A percentile compares a stretch with the other conserved stretches of the same genome.
These are phyloP conservation scores for Epichloe hybrida DNA, from an alignment of 2,329 filamentous ascomycete species.

Conservation along the genomic window DNA sequence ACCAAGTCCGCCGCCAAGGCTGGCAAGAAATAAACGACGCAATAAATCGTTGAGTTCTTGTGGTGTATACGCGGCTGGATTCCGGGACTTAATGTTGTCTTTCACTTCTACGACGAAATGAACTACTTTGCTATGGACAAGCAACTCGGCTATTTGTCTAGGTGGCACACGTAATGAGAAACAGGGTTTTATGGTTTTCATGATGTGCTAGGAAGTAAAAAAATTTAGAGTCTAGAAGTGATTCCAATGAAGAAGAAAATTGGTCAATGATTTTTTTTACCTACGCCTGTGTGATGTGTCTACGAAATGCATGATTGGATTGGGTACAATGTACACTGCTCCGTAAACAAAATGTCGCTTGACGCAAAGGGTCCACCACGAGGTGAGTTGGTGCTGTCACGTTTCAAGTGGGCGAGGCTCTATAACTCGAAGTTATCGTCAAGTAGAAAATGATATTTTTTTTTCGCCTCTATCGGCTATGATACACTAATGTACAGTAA, in stretches of 20 bases:
- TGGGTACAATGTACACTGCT: not conserved
- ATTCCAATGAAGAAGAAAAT: slow-evolving; percentile 13
- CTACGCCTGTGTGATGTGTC: not conserved
- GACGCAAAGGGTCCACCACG: too few species aligned
- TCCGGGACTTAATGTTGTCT: slow-evolving; percentile 17
- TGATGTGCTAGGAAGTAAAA: slow-evolving; percentile 29
- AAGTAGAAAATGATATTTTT: too few species aligned
- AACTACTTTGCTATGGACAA: slow-evolving; percentile 31
- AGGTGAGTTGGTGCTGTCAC: too few species aligned
- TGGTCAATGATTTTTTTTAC: not conserved
- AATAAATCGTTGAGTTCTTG: slow-evolving; percentile 10
- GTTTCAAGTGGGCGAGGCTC: too few species aligned
- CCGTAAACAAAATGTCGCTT: too few species aligned
- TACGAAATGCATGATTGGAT: not conserved
- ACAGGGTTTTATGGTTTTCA: slow-evolving; percentile 9
- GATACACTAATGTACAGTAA: not conserved
- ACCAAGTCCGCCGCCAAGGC: slow-evolving; percentile 63
- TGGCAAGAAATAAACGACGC: slow-evolving; percentile 52
- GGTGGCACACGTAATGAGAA: slow-evolving; percentile 30
- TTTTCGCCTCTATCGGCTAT: not conserved
- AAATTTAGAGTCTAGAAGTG: slow-evolving; percentile 35
- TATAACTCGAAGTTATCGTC: too few species aligned
- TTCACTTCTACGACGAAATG: slow-evolving; percentile 32
- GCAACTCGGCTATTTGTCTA: slow-evolving; percentile 25
- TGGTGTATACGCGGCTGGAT: slow-evolving; percentile 14